Base-by-base conservation (phyloP, 768 basidiomycete species). In the Pleurotus cornucopiae region DNA sequence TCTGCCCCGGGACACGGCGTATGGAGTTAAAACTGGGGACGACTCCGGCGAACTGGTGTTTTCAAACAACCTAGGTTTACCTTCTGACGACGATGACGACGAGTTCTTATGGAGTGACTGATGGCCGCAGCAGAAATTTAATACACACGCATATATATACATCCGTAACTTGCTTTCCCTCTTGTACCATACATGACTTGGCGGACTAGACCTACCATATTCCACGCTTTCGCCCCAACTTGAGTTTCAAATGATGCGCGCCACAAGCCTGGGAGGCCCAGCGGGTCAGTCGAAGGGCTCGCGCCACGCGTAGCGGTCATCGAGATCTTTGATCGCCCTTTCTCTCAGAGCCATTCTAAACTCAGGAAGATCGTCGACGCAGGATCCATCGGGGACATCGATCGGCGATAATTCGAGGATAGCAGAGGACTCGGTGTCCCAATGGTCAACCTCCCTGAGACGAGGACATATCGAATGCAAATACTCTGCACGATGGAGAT, bases 11-110 rank as follows among this genome's bases (percentile, higher is more conserved):
- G 65, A 66, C 18, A 63, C 67, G 18, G 61, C 66, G 26, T 69
- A 71, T 21, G 73, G 73, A 4, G 39, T n/a, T 20, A 39, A 41
- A 11, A 41, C 23, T 25, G 51, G n/a, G 18, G 51, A 53, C 13
- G 20, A 37, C 6, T 53, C 51, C 5, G 51, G 51, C 5, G 51
- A 53, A n/a, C 51, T 53, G 14, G 39, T 20, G n/a, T 53, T 53
- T 37, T 53, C 51, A 14, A 53, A 53, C 20, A 81, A 79, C 56
- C 74, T 79, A 25, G 78, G 79, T 3, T 66, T 82, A 6, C 77
- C 79, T 0, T 73, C 74, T 40, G 81, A 80, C 58, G 80, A 80
- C 58, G 79, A 79, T 20, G 77, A 74, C 45, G 81, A 80, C 54
- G 80, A 84, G 62, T 61, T 82, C 13, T 61, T 78, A 16, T 80